Evolutionary conservation across 345 rosid species (phyloP).

Genomic region (Erucastrum elatum): DNA sequence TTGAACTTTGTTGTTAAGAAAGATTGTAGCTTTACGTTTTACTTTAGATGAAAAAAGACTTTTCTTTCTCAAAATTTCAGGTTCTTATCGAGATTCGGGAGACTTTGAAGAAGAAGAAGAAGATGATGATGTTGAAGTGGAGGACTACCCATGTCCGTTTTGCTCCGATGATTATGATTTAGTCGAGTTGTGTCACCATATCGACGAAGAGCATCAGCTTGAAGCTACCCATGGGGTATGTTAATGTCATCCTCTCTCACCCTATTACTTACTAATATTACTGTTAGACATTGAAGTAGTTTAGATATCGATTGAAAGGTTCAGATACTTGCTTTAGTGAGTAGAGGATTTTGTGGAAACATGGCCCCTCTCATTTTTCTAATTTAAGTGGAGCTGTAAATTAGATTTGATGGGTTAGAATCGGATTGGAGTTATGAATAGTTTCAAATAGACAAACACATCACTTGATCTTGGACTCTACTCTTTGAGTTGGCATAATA

Average conservation of each 20-base stretch:
- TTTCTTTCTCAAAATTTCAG: background rate
- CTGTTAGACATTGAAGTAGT: background rate
- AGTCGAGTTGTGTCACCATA: background rate
- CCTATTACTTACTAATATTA: background rate
- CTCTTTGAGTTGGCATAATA: background rate
- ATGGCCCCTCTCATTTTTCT: background rate
- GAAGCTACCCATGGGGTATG: constrained; percentile 35
- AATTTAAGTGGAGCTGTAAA: background rate
- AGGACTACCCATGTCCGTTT: constrained; percentile 39
- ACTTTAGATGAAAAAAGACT: background rate
- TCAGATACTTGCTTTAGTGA: background rate
- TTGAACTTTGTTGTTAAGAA: background rate
- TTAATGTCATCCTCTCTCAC: background rate
- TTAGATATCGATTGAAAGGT: background rate
- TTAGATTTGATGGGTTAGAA: background rate
- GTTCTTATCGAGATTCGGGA: constrained; percentile 17
- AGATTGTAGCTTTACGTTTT: constrained; percentile 17
- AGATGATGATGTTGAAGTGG: constrained; percentile 27
- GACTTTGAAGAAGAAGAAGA: constrained; percentile 32
- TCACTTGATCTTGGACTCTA: background rate
- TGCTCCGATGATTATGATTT: constrained; percentile 37
- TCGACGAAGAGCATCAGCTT: background rate
- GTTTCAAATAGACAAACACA: background rate
- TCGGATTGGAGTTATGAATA: background rate
- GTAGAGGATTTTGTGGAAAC: background rate